Evolutionary conservation across 1,284 basidiomycete species (phyloP).

Genomic region (Papiliotrema laurentii): DNA sequence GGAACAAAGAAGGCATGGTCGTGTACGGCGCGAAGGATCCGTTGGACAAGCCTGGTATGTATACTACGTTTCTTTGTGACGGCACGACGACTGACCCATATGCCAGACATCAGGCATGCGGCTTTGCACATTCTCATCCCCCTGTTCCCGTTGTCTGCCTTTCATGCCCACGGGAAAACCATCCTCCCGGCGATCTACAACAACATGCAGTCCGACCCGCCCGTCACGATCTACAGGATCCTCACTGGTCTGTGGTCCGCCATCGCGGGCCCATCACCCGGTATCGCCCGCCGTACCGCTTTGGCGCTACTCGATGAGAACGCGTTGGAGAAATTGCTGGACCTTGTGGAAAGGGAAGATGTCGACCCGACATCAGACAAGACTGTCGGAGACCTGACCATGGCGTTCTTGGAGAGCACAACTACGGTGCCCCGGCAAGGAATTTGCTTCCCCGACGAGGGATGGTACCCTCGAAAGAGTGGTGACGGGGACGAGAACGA

Average conservation of each 20-base stretch:
- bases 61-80: not conserved
- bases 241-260: slow-evolving; percentile 42
- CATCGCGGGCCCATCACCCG: slow-evolving; percentile 30
- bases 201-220: slow-evolving; percentile 42
- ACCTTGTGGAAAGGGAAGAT: slow-evolving; percentile 71
- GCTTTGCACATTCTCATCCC: slow-evolving; percentile 41
- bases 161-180: slow-evolving; percentile 35
- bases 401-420: slow-evolving; percentile 84
- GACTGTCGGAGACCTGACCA: slow-evolving; percentile 70
- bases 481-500: slow-evolving; percentile 46
- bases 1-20: slow-evolving; percentile 39
- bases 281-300: slow-evolving; percentile 33
- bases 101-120: slow-evolving; percentile 44
- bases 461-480: slow-evolving; percentile 72
- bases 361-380: slow-evolving; percentile 52
- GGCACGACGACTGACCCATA: slow-evolving; percentile 4
- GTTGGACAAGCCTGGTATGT: slow-evolving; percentile 38
- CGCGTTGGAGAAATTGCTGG: slow-evolving; percentile 66
- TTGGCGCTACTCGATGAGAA: slow-evolving; percentile 47
- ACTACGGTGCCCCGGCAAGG: slow-evolving; percentile 77
- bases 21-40: slow-evolving; percentile 38
- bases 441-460: slow-evolving; percentile 80
- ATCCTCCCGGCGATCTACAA: slow-evolving; percentile 39
- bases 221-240: slow-evolving; percentile 42
- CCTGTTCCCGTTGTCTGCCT: slow-evolving; percentile 33